A percentile compares a stretch with the other conserved stretches of the same genome.
Conservation (phyloP, 1,139 yeast species). For the Taphrina betulina region DNA sequence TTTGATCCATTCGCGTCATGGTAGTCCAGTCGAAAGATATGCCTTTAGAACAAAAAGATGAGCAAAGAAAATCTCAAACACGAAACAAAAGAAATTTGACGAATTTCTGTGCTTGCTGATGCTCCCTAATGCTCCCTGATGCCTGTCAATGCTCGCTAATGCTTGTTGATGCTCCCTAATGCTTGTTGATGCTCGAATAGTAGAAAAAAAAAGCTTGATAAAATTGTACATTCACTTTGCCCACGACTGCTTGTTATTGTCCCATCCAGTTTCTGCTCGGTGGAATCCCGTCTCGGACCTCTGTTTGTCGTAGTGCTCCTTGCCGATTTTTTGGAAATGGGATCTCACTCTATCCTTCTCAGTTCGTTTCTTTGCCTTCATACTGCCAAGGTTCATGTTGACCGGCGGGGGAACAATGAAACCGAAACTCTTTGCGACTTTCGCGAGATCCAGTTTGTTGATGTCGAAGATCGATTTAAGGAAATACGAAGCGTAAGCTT, state of each 20-base stretch:
- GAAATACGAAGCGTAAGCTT: conserved; percentile 96
- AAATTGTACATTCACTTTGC: too few species aligned
- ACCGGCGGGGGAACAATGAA: conserved; percentile 95
- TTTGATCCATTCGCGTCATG: too few species aligned
- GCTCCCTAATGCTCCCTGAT: too few species aligned
- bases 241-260: conserved; percentile 17
- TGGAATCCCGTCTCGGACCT: conserved; percentile 25
- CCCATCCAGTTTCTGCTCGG: conserved; percentile 5
- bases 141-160: too few species aligned
- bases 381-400: conserved; percentile 87
- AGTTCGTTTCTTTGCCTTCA: conserved; percentile 53
- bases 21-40: too few species aligned
- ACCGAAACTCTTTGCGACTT: conserved; percentile 94
- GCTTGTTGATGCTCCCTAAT: too few species aligned
- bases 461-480: conserved; percentile 93
- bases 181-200: too few species aligned
- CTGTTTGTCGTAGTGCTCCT: conserved; percentile 32
- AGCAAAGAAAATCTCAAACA: too few species aligned
- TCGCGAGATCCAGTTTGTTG: conserved; percentile 87
- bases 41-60: too few species aligned
- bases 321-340: conserved; percentile 28
- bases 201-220: too few species aligned
- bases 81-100: too few species aligned
- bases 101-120: too few species aligned
- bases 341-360: conserved; percentile 31